These are phyloP conservation scores for Talaromyces sp. DNA, from an alignment of 2,329 filamentous ascomycete genomes.

Conservation along the genomic window DNA sequence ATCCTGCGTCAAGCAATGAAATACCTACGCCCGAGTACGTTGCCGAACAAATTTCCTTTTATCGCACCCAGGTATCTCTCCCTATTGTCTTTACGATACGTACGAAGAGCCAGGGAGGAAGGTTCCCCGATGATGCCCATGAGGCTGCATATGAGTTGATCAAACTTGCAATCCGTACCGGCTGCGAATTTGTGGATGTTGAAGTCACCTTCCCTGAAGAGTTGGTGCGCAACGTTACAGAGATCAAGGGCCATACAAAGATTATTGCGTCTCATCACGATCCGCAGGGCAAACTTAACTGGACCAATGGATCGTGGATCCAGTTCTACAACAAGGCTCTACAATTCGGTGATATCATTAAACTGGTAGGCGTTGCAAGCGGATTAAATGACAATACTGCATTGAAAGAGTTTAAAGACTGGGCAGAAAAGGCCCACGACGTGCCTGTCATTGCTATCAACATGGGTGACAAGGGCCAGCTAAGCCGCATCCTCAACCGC, in stretches of 20 bases:
- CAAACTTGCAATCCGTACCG: conserved; percentile 71
- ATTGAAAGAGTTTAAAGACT: conserved; percentile 73
- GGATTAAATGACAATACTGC: conserved; percentile 80
- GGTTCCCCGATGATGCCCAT: conserved; percentile 72
- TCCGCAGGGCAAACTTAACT: conserved; percentile 70
- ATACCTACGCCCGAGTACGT: conserved; percentile 70
- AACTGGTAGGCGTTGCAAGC: conserved; percentile 79
- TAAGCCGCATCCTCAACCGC: conserved; percentile 82
- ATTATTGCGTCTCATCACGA: conserved; percentile 98
- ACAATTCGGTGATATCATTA: conserved; percentile 88
- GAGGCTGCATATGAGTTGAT: conserved; percentile 73
- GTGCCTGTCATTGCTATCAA: conserved; percentile 92
- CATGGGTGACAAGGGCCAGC: conserved; percentile 83
- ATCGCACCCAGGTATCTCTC: conserved; percentile 66
- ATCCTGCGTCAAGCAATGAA: conserved; percentile 56
- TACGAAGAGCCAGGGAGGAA: conserved; percentile 79
- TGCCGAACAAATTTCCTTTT: conserved; percentile 71
- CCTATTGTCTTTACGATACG: conserved; percentile 92
- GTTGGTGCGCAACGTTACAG: conserved; percentile 65
- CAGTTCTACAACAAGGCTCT: conserved; percentile 84
- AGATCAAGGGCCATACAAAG: conserved; percentile 66
- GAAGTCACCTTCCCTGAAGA: conserved; percentile 80
- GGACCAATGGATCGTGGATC: conserved; percentile 91
- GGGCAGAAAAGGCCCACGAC: conserved; percentile 67
- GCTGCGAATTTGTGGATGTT: conserved; percentile 87